phyloP scores from a whole-genome alignment of 2,329 filamentous ascomycete species.

The Leptographium wingfieldii region DNA sequence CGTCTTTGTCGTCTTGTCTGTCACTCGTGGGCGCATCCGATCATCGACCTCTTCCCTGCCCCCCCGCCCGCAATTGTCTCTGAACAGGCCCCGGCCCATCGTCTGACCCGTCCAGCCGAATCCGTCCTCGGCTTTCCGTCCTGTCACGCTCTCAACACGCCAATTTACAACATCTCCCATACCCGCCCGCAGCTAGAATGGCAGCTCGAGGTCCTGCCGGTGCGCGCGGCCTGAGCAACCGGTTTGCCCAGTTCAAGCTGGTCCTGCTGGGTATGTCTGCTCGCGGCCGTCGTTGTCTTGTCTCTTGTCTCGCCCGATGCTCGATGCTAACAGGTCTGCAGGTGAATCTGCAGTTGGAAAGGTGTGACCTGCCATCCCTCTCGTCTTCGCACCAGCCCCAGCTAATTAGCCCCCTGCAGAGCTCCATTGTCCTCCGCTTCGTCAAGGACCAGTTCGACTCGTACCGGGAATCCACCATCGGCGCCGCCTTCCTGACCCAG shows the following conservation, averaged over 20 bases:
- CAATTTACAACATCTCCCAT: background rate
- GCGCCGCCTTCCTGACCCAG: slow-evolving; percentile 96
- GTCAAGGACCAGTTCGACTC: slow-evolving; percentile 99
- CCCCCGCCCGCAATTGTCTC: too few species aligned
- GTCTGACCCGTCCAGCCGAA: background rate
- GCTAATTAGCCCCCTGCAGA: slow-evolving; percentile 38
- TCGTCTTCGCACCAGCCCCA: too few species aligned
- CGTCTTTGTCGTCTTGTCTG: background rate
- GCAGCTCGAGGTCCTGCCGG: slow-evolving; percentile 61
- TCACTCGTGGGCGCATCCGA: too few species aligned
- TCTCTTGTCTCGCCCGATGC: background rate
- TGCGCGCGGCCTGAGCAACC: slow-evolving; percentile 55
- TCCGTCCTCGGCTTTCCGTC: background rate
- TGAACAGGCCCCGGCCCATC: too few species aligned
- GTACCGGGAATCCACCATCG: slow-evolving; percentile 95
- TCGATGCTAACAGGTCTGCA: slow-evolving; percentile 23
- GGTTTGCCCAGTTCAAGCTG: slow-evolving; percentile 98
- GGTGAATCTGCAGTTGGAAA: slow-evolving; percentile 99
- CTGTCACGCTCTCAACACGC: background rate
- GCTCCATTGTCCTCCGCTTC: slow-evolving; percentile 93
- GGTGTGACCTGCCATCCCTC: slow-evolving; percentile 34
- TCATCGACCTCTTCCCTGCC: too few species aligned
- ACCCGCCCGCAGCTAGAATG: slow-evolving; percentile 39
- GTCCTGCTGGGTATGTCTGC: slow-evolving; percentile 72
- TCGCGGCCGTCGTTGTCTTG: background rate